phyloP scores from a whole-genome alignment of 352 stramenopile species.

The Phytophthora quininea region DNA sequence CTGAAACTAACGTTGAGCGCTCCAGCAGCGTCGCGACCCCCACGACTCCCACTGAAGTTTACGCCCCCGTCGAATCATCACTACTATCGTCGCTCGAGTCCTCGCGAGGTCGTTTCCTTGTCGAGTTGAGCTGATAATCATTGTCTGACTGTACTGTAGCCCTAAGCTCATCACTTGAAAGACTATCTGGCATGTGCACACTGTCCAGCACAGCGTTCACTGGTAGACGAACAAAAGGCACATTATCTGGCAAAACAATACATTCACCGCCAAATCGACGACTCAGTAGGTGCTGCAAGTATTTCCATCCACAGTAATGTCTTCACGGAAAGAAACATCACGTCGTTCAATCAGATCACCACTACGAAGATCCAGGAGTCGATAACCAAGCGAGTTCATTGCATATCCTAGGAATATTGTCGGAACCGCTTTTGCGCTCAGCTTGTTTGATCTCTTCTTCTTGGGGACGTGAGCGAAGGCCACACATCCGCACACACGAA shows the following conservation, averaged over 20 bases:
- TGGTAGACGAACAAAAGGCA: conserved; percentile 5
- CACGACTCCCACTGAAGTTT: neutral
- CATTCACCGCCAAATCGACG: conserved; percentile 3
- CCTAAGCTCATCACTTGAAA: too few species aligned
- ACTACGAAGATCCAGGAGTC: conserved; percentile 3
- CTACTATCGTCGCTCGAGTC: neutral
- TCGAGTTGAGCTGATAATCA: too few species aligned
- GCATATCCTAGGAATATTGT: conserved; percentile 4
- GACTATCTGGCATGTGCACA: neutral
- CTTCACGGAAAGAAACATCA: conserved; percentile 9
- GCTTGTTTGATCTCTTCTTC: neutral
- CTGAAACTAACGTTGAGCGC: neutral
- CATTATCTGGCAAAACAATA: neutral
- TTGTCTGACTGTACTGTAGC: too few species aligned
- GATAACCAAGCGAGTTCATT: conserved; percentile 2
- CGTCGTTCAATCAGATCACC: conserved; percentile 5
- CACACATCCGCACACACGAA: conserved; percentile 12
- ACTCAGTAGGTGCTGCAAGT: conserved; percentile 2
- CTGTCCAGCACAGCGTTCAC: conserved; percentile 1
- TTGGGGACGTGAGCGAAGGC: conserved; percentile 10
- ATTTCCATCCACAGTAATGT: conserved; percentile 3
- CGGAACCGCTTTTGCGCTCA: conserved; percentile 2
- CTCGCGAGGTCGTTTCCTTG: neutral
- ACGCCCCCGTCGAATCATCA: neutral
- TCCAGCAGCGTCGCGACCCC: too few species aligned